Base-by-base conservation (phyloP, 2,329 filamentous ascomycete genomes). In the Dactylellina sp. region DNA sequence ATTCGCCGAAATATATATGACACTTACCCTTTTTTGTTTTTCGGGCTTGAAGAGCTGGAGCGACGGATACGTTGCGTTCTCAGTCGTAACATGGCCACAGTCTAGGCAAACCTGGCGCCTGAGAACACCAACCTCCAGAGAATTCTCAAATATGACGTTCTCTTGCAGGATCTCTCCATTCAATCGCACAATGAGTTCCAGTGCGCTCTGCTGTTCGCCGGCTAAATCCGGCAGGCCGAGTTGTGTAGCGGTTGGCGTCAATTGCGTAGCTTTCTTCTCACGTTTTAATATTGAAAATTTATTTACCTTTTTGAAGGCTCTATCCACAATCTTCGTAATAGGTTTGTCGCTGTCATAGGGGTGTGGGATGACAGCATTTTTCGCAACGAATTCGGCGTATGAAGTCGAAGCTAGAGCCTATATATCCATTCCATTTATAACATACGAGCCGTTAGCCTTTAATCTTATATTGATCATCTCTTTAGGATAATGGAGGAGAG, bases 371-470 rank as follows among this genome's bases (percentile, higher is more conserved):
- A 2, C 20, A 4, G 25, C 37, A 5, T 37, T 35, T 1, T 5
- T 3, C 20, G 46, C 18, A 3, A 71, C 11, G 50, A 59, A 64
- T 14, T 49, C 22, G 14, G 37, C n/a, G 18, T 59, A 71, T 16
- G 50, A 57, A 2, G 66, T 71, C 16, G 40, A 40, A 4, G 59
- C 66, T 25, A 71, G 20, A n/a, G 44, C 50, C 66, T 71, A 25
- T 32, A 32, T 32, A 5, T 9, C 5, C 28, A n/a, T 7, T 7
- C 57, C 35, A 18, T 20, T n/a, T n/a, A n/a, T n/a, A n/a, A n/a
- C n/a, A n/a, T n/a, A n/a, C n/a, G n/a, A n/a, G n/a, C n/a, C n/a
- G n/a, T n/a, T n/a, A n/a, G n/a, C n/a, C n/a, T n/a, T n/a, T n/a
- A n/a, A n/a, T n/a, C n/a, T n/a, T n/a, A n/a, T n/a, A n/a, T n/a